Percentiles rank a stretch among this genome's conserved stretches.
phyloP scores from a whole-genome alignment of 345 rosid species.

The Eucalyptus camaldulensis region DNA sequence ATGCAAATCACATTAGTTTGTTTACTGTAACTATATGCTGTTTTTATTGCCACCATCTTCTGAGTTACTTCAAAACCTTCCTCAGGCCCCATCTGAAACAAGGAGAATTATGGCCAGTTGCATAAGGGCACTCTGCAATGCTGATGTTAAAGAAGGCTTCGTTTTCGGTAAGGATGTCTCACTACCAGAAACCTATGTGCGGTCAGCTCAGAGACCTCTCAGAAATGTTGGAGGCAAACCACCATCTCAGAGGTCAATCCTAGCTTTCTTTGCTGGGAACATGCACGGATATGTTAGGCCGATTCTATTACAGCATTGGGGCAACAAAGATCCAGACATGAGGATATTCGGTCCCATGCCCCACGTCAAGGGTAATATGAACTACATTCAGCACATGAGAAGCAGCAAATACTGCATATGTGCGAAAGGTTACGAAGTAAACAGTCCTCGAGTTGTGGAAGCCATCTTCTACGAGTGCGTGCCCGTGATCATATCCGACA shows the following conservation, averaged over 20 bases:
- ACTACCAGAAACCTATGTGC: slow-evolving; percentile 76
- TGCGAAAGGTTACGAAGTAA: slow-evolving; percentile 88
- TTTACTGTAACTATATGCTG: not conserved
- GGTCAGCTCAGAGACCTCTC: slow-evolving; percentile 37
- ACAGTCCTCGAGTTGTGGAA: slow-evolving; percentile 92
- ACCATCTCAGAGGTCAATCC: slow-evolving; percentile 51
- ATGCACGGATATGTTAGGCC: slow-evolving; percentile 94
- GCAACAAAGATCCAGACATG: slow-evolving; percentile 75
- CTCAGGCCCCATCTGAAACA: slow-evolving; percentile 82
- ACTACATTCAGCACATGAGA: slow-evolving; percentile 65
- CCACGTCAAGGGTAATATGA: slow-evolving; percentile 44
- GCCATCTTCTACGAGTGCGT: slow-evolving; percentile 82
- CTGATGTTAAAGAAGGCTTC: slow-evolving; percentile 80
- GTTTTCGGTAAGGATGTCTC: slow-evolving; percentile 84
- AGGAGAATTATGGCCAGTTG: slow-evolving; percentile 54
- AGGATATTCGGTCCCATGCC: slow-evolving; percentile 60
- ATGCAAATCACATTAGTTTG: not conserved
- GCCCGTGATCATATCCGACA: slow-evolving; percentile 89
- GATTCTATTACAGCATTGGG: slow-evolving; percentile 65
- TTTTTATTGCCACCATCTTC: not conserved
- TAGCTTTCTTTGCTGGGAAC: slow-evolving; percentile 86
- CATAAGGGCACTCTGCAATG: slow-evolving; percentile 87
- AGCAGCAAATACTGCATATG: slow-evolving; percentile 96
- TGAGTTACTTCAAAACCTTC: not conserved
- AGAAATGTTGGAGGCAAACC: slow-evolving; percentile 64